Percentiles rank a stretch among this genome's conserved stretches.
Conservation (phyloP, 2,329 filamentous ascomycete species). For the Aspergillus sclerotialis region DNA sequence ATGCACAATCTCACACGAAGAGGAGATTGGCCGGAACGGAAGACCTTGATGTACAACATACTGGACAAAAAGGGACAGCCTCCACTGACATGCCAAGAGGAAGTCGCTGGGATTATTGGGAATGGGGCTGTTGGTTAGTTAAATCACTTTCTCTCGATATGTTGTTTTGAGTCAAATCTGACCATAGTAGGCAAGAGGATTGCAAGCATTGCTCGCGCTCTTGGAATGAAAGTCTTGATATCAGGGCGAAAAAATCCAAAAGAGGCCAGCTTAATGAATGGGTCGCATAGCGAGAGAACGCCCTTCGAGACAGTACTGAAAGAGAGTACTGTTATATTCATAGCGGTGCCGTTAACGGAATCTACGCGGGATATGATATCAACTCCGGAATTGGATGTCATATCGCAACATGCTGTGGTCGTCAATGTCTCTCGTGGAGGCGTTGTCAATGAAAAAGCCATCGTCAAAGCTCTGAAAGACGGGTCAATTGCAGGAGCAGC, state of each 20-base stretch:
- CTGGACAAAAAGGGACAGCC: slow-evolving; percentile 22
- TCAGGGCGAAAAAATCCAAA: slow-evolving; percentile 39
- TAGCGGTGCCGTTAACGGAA: slow-evolving; percentile 23
- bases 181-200: slow-evolving; percentile 31
- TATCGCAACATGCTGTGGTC: slow-evolving; percentile 39
- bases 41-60: slow-evolving; percentile 27
- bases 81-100: slow-evolving; percentile 42
- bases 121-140: slow-evolving; percentile 41
- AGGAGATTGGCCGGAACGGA: slow-evolving; percentile 35
- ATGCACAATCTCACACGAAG: slow-evolving; percentile 29
- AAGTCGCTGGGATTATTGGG: slow-evolving; percentile 44
- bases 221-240: slow-evolving; percentile 45
- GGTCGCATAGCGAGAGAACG: slow-evolving; percentile 8
- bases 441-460: slow-evolving; percentile 44
- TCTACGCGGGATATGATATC: slow-evolving; percentile 29
- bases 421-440: slow-evolving; percentile 47
- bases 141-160: not conserved
- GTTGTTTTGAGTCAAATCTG: slow-evolving; percentile 4
- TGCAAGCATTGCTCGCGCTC: slow-evolving; percentile 35
- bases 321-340: slow-evolving; percentile 23
- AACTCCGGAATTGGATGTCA: slow-evolving; percentile 35
- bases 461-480: slow-evolving; percentile 40
- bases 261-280: slow-evolving; percentile 3
- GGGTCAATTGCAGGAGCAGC: slow-evolving; percentile 43
- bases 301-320: slow-evolving; percentile 24